Percentiles rank a stretch among this genome's conserved stretches.
Conservation (phyloP, 176 grass and related monocot species). For the Miscanthus lutarioriparius region DNA sequence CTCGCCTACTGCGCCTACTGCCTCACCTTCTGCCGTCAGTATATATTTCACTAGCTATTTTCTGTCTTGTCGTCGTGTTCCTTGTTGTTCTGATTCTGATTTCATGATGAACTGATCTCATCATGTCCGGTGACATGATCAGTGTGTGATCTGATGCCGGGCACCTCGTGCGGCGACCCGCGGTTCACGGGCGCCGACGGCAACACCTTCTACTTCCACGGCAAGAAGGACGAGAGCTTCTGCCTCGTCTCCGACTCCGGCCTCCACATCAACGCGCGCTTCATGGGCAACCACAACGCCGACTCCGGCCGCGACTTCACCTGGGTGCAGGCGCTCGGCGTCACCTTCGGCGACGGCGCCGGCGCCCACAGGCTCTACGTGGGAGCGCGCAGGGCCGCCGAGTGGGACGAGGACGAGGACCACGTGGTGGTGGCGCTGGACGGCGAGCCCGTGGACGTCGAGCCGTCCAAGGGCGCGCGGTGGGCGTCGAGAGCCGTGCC, state of each 20-base stretch:
- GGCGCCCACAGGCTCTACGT: not conserved
- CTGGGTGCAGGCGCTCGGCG: conserved; percentile 26
- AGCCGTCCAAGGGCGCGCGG: not conserved
- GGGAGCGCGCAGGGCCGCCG: not conserved
- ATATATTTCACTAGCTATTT: too few relatives aligned
- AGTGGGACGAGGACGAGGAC: conserved; percentile 43
- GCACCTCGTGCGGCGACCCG: conserved; percentile 58
- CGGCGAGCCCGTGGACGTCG: conserved; percentile 14
- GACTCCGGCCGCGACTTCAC: conserved; percentile 22
- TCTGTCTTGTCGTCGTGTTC: not conserved
- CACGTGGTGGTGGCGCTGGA: not conserved
- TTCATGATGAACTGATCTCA: too few relatives aligned
- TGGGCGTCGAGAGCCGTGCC: not conserved
- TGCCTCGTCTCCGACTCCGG: conserved; percentile 53
- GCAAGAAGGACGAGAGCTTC: conserved; percentile 58
- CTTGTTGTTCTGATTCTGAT: not conserved
- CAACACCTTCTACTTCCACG: conserved; percentile 88
- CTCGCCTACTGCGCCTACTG: conserved; percentile 36
- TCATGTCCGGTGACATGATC: too few relatives aligned
- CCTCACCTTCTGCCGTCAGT: conserved; percentile 33
- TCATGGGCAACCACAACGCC: conserved; percentile 69
- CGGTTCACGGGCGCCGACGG: conserved; percentile 78
- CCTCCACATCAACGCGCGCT: conserved; percentile 72
- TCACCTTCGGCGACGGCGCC: not conserved
- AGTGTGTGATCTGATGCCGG: conserved; percentile 58